These are phyloP conservation scores for Neltuma alba DNA, from an alignment of 306 rosid species.

Conservation along the genomic window DNA sequence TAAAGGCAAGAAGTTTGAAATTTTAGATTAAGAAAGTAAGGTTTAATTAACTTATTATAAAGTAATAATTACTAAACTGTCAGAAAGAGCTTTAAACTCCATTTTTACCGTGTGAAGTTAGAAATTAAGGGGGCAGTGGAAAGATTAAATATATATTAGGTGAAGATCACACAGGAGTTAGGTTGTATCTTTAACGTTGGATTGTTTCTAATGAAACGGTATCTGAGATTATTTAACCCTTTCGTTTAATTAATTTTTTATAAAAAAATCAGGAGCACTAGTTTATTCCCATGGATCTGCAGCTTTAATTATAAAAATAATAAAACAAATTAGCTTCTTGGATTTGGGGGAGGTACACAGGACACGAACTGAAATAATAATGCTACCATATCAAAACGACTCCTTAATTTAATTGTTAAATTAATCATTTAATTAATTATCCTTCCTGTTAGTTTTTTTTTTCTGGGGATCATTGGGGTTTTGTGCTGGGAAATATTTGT, in stretches of 20 bases:
- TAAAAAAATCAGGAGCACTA: not conserved
- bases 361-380: not conserved
- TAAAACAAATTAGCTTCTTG: conserved; percentile 11
- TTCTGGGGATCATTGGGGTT: not conserved
- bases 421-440: not conserved
- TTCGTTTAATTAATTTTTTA: not conserved
- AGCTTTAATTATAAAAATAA: not conserved
- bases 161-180: not conserved
- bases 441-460: not conserved
- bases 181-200: not conserved
- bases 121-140: not conserved
- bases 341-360: conserved; percentile 9
- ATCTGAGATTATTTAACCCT: not conserved
- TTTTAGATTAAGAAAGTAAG: not conserved
- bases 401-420: not conserved
- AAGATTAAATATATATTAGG: not conserved
- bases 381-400: not conserved
- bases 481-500: not conserved
- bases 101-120: not conserved
- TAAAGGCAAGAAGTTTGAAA: not conserved
- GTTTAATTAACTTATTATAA: not conserved
- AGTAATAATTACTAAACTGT: not conserved
- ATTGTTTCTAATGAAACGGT: not conserved
- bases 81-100: not conserved
- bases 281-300: not conserved